These are phyloP conservation scores for Podaxis sp. DNA, from an alignment of 768 basidiomycete genomes.

Conservation along the genomic window DNA sequence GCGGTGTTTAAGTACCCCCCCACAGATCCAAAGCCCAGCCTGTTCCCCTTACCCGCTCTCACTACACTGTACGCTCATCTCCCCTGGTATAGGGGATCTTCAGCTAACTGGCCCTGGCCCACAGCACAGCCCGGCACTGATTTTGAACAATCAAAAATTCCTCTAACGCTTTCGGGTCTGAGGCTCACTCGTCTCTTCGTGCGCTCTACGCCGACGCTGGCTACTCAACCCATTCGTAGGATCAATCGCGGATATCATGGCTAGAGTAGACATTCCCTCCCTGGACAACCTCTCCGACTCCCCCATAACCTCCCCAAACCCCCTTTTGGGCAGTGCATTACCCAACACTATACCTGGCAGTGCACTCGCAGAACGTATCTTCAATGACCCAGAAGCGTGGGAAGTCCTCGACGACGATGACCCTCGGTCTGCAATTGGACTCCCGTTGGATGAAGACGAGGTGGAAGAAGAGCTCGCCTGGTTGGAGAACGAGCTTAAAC, in stretches of 20 bases:
- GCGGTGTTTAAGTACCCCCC: neutral
- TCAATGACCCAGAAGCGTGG: conserved; percentile 41
- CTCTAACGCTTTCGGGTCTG: neutral
- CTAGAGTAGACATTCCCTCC: neutral
- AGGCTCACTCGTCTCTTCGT: neutral
- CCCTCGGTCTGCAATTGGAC: neutral
- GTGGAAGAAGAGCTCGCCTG: conserved; percentile 25
- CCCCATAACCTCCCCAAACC: neutral
- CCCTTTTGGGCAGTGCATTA: neutral
- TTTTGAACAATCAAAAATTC: too few species aligned
- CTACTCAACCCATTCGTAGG: neutral
- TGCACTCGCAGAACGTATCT: conserved; percentile 37
- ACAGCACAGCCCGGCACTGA: neutral
- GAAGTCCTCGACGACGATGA: conserved; percentile 25
- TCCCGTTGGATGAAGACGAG: conserved; percentile 17
- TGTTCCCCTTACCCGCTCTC: neutral
- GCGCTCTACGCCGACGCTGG: neutral
- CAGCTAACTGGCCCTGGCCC: neutral
- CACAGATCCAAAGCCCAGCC: neutral
- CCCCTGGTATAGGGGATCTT: neutral
- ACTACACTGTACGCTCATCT: neutral
- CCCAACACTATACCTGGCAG: conserved; percentile 24
- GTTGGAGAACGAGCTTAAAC: conserved; percentile 31
- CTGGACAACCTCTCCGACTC: neutral
- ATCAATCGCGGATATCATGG: neutral